These are phyloP conservation scores for Clathrus columnatus DNA, from an alignment of 768 basidiomycete genomes.

Conservation along the genomic window DNA sequence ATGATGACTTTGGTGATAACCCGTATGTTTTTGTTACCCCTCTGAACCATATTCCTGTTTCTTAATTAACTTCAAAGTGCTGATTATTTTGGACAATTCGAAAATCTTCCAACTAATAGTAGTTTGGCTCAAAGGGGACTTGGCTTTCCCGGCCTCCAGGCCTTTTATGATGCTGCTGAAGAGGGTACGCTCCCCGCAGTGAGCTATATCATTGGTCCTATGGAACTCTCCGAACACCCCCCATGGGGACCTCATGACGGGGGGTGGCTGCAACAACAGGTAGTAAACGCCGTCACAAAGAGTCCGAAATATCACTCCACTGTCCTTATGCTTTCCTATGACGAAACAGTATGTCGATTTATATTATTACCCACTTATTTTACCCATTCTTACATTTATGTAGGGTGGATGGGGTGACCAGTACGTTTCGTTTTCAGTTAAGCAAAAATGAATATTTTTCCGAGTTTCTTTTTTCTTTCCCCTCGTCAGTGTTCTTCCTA, in stretches of 20 bases:
- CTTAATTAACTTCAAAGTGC: background rate
- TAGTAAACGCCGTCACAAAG: constrained; percentile 11
- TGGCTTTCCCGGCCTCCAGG: constrained; percentile 4
- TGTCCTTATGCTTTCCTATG: constrained; percentile 11
- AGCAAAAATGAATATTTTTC: background rate
- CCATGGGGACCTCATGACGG: background rate
- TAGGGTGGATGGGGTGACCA: constrained; percentile 11
- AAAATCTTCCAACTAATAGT: background rate
- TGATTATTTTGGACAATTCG: constrained; percentile 2
- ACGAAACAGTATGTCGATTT: constrained; percentile 9
- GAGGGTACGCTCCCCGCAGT: constrained; percentile 10
- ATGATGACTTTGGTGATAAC: constrained; percentile 8
- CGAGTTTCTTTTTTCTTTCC: background rate
- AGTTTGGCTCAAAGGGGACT: background rate
- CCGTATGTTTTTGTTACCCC: background rate
- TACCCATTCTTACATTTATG: background rate
- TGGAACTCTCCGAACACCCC: constrained; percentile 11
- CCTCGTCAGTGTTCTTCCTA: constrained; percentile 7
- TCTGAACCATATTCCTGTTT: background rate
- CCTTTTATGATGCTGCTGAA: constrained; percentile 5
- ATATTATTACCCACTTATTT: background rate
- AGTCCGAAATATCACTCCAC: constrained; percentile 9
- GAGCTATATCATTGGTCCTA: constrained; percentile 6
- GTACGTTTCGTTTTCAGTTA: background rate
- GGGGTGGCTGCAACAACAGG: constrained; percentile 6